Evolutionary conservation across 441 rosid genomes (phyloP).

Genomic region (Flueggea neowawraea): DNA sequence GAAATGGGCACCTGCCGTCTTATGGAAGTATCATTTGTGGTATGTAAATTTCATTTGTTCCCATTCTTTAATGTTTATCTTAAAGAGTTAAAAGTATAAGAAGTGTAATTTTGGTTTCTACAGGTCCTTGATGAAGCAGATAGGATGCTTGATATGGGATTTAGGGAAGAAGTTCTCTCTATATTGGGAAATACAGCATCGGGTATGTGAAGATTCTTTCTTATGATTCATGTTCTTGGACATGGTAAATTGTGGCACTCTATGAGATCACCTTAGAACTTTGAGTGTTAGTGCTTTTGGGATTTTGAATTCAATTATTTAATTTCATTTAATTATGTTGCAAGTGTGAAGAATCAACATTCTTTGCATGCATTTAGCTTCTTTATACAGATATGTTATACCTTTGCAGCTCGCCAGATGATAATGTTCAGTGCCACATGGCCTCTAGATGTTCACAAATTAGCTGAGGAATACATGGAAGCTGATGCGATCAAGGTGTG

Average conservation of each 20-base stretch:
- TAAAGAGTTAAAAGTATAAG: no score
- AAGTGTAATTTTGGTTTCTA: constrained; percentile 8
- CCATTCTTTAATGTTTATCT: no score
- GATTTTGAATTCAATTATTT: no score
- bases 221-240: neutral
- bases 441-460: constrained; percentile 78
- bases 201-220: constrained; percentile 34
- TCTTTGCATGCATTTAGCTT: no score
- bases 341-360: no score
- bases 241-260: no score
- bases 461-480: constrained; percentile 93
- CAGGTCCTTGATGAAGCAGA: no score
- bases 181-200: constrained; percentile 74
- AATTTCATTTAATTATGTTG: no score
- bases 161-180: constrained; percentile 80
- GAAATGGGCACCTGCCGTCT: constrained; percentile 73
- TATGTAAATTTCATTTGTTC: constrained; percentile 25
- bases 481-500: constrained; percentile 81
- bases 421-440: constrained; percentile 98
- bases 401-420: constrained; percentile 77
- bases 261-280: no score
- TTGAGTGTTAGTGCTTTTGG: no score
- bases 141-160: constrained; percentile 99
- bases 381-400: neutral
- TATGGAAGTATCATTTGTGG: constrained; percentile 80